Evolutionary conservation across 495 filamentous ascomycete species (phyloP).

Genomic region (Baudoinia panamericana): DNA sequence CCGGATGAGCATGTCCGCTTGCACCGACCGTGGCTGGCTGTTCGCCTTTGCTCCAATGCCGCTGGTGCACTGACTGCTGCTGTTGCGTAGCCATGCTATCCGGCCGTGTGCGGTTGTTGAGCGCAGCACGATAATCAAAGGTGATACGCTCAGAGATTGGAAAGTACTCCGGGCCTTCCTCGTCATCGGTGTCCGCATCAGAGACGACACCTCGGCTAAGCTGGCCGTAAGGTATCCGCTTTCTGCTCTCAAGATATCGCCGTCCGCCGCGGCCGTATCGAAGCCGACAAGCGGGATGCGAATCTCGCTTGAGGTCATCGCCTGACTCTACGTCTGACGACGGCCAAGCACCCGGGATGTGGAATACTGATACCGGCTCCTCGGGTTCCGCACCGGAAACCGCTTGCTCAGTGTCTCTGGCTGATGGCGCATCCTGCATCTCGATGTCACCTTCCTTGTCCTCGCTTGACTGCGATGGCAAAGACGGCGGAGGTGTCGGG

Average conservation of each 20-base stretch:
- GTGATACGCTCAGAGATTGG: conserved; percentile 7
- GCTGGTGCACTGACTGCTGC: background rate
- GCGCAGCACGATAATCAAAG: conserved; percentile 12
- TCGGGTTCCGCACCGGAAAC: background rate
- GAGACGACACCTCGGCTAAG: conserved; percentile 18
- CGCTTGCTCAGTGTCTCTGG: conserved; percentile 1
- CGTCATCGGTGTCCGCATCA: conserved; percentile 18
- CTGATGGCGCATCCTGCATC: conserved; percentile 5
- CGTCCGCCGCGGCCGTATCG: conserved; percentile 18
- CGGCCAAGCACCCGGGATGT: conserved; percentile 16
- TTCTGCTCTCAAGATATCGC: conserved; percentile 13
- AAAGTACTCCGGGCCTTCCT: conserved; percentile 12
- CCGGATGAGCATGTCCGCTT: conserved; percentile 3
- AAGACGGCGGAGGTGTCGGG: conserved; percentile 18
- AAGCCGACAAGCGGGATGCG: conserved; percentile 13
- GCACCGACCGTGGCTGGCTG: conserved; percentile 3
- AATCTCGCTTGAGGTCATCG: conserved; percentile 1
- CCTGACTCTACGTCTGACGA: conserved; percentile 1
- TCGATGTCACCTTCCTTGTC: conserved; percentile 10
- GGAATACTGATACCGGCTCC: conserved; percentile 7
- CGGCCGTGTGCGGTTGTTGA: conserved; percentile 8
- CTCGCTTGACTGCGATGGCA: conserved; percentile 13
- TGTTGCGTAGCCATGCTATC: conserved; percentile 7
- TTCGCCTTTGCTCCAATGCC: conserved; percentile 2
- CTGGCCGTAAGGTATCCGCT: background rate